Evolutionary conservation across 1,284 basidiomycete genomes (phyloP), one percentile per base, ranked within the genome.

Genomic region (Schizophyllum commune): DNA sequence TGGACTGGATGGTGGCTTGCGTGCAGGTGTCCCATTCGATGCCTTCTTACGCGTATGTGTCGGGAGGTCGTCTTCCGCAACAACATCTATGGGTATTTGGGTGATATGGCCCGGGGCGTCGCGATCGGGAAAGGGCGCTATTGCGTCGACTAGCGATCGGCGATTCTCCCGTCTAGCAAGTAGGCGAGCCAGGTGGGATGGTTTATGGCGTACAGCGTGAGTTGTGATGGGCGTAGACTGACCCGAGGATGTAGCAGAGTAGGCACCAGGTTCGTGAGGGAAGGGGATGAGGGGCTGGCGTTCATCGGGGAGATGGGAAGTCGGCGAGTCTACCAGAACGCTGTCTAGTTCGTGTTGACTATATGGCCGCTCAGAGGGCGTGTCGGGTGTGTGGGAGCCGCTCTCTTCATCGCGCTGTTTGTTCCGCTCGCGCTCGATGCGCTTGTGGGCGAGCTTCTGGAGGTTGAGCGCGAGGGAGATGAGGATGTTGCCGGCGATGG

Each of bases 401-500:
- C 17, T 17, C 17, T 47, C 39, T 17, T 47, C 39, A 8, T 47
- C 39, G 39, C 17, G 39, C 9, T 11, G 39, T 17, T 47, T 55
- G 13, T 55, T 27, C 53, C 27, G 53, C 53, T 27, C 53, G 53
- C 19, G 53, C 19, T 87, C 86, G 22, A 93, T 77, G 39, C 89
- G 82, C 67, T 83, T 81, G 75, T 98, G 95, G 0, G 94, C 94
- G 5, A 97, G 84, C 72, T 97, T 97, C 75, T 97, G 95, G 52
- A 92, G 78, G 70, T 94, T 95, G 69, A 98, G 81, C 2, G 94
- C 95, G 1, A 96, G 80, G 11, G 90, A 92, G 66, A 98, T 96
- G 64, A 97, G 83, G 5, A 96, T 73, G 71, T 97, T 97, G 56
- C 94, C 95, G 1, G 81, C 79, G 58, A 96, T 83, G 4, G 94